Evolutionary conservation across 2,329 filamentous ascomycete genomes (phyloP), one percentile per base, ranked within the genome.

Genomic region (Volutella citrinella): DNA sequence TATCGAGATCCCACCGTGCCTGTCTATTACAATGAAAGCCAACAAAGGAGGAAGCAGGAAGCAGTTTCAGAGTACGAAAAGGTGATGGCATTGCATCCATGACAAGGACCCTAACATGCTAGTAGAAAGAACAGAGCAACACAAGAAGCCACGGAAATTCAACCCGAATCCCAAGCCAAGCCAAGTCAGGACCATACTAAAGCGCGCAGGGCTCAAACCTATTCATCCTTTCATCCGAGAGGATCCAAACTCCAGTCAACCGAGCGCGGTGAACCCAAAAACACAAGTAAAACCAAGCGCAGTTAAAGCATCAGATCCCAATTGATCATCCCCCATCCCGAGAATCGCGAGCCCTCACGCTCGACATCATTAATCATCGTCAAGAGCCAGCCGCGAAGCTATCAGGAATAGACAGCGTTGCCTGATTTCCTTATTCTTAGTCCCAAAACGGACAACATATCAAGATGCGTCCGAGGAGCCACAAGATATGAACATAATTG

Each of bases 361-460:
- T 36, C 43, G 39, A 51, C 48, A 43, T 55, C 45, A 51, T 59
- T 52, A n/a, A 53, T 53, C 45, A 47, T 54, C 52, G 40, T 56
- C 41, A 51, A 45, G 46, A 45, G 34, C 41, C 37, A 55, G 53
- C 57, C 38, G 55, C 48, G 55, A 59, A 54, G 54, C 55, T 15
- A 36, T 42, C 45, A 21, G 29, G 45, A 42, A 43, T 35, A 34
- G 40, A 38, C 43, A 35, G 36, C 20, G 12, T 8, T 22, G 20
- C 27, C 50, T n/a, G n/a, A n/a, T n/a, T n/a, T 50, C 44, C 33
- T 39, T 45, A 30, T 45, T 52, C 49, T n/a, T 50, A 53, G 42
- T 53, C 48, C 44, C 42, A 36, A 39, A 20, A 22, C 35, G 38
- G 45, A 36, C 42, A 42, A 38, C 34, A 33, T 28, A 46, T 32